Percentiles rank a stretch among this genome's conserved stretches.
These are phyloP conservation scores for Pythium brassicae DNA, from an alignment of 352 stramenopile species.

Conservation along the genomic window DNA sequence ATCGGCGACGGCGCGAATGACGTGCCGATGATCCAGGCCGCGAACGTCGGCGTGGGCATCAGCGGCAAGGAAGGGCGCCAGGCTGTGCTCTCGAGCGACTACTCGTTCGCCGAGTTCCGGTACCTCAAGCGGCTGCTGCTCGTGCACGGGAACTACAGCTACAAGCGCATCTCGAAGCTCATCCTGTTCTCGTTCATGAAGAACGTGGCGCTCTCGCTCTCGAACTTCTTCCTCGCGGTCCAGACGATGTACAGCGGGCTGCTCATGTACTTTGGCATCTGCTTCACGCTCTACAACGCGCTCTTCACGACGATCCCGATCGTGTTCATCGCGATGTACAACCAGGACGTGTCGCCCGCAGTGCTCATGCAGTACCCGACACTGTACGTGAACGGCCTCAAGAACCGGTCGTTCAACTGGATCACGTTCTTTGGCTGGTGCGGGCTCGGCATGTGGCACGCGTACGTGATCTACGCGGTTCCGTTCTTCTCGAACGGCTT, in stretches of 20 bases:
- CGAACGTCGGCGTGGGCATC: constrained; percentile 97
- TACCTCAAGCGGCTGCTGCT: constrained; percentile 93
- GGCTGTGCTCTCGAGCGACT: constrained; percentile 94
- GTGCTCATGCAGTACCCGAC: constrained; percentile 89
- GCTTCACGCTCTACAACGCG: constrained; percentile 88
- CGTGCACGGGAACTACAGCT: constrained; percentile 96
- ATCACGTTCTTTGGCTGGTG: constrained; percentile 87
- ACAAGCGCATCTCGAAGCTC: constrained; percentile 92
- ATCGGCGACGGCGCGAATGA: constrained; percentile 99
- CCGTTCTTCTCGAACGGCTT: constrained; percentile 85
- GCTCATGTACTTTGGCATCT: constrained; percentile 88
- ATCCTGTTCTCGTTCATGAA: constrained; percentile 99
- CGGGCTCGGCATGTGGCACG: constrained; percentile 79
- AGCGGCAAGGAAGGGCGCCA: constrained; percentile 96
- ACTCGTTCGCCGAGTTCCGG: constrained; percentile 94
- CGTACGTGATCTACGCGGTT: constrained; percentile 82
- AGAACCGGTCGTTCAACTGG: constrained; percentile 89
- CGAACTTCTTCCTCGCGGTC: constrained; percentile 81
- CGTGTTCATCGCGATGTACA: constrained; percentile 89
- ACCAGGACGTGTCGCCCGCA: constrained; percentile 84
- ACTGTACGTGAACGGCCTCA: constrained; percentile 84
- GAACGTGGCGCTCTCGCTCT: constrained; percentile 90
- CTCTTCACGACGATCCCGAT: constrained; percentile 89
- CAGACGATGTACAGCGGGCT: constrained; percentile 86
- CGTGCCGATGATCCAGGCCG: constrained; percentile 98